Base-by-base conservation (phyloP, 2,329 filamentous ascomycete species). In the Cordyceps tenuipes region DNA sequence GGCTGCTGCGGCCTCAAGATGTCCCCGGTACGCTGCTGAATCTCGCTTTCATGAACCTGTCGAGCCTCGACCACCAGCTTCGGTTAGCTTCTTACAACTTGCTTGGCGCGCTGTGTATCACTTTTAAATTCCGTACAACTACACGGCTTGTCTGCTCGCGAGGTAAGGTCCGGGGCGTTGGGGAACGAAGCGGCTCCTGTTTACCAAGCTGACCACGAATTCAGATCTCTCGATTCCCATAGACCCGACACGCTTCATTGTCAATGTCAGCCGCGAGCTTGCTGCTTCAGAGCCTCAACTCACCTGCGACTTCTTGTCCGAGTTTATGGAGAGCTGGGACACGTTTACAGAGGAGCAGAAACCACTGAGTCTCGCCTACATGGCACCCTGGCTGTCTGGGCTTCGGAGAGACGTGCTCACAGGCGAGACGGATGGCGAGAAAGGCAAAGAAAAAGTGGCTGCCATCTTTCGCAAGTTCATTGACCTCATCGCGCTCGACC, bases 291-390 rank as follows among this genome's bases (percentile, higher is more conserved):
- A 89, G 66, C 83, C 86, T 23, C 85, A 87, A 65, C 76, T 89
- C 8, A 88, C 86, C 0, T 81, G 79, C 8, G 86, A 89, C 66
- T 89, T 89, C 66, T 67, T 89, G 44, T 87, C 85, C n/a, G 86
- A 88, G 66, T 89, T 89, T 67, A 88, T 89, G 61, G 83, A 87
- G 26, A 84, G 85, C 19, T 89, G 86, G 86, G 84, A 87, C 64
- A 87, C 84, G 66, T 85, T 88, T 65, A 80, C 83, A 1, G 82
- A 86, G 39, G 82, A 87, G 60, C 86, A 89, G 67, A 84, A 86
- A 64, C 83, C 85, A 1, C 68, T 88, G 26, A 86, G 84, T 64
- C 75, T 89, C 34, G 81, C 84, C 6, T 89, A 89, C 67, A 86
- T 89, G 82, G 82, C 85, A 6, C 86, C 86, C 2, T 89, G 86